Evolutionary conservation across 1,284 basidiomycete genomes (phyloP).

Genomic region (Ustilago lituana): DNA sequence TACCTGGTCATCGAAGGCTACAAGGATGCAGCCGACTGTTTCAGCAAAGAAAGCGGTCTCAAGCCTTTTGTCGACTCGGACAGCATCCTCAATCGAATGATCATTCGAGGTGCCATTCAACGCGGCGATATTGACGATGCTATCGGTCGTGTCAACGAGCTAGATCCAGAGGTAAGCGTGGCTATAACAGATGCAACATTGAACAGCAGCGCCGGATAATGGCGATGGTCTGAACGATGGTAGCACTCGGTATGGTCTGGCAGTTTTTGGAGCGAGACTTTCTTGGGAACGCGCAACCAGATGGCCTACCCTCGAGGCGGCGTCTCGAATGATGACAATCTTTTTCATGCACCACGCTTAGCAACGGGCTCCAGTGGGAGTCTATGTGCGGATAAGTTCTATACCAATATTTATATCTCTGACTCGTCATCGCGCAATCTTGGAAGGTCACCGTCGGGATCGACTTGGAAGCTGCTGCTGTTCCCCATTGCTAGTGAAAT

Average conservation of each 20-base stretch:
- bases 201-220: constrained; percentile 10
- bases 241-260: no score
- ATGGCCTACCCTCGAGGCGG: no score
- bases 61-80: constrained; percentile 80
- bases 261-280: no score
- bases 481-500: no score
- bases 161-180: constrained; percentile 89
- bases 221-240: no score
- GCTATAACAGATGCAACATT: background rate
- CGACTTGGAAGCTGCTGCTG: constrained; percentile 1
- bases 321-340: constrained; percentile 68
- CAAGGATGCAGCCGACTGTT: constrained; percentile 92
- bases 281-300: no score
- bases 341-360: constrained; percentile 99
- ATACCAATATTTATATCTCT: constrained; percentile 43
- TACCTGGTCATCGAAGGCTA: constrained; percentile 98
- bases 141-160: constrained; percentile 89
- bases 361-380: constrained; percentile 66
- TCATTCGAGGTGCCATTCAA: constrained; percentile 90
- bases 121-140: constrained; percentile 94
- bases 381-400: constrained; percentile 49
- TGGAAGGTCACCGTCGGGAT: background rate
- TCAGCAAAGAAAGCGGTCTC: constrained; percentile 85
- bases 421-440: constrained; percentile 25
- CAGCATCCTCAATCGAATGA: constrained; percentile 90